A percentile compares a stretch with the other conserved stretches of the same genome.
These are phyloP conservation scores for Emiliania huxleyi DNA, from an alignment of 78 protist genomes.

Conservation along the genomic window DNA sequence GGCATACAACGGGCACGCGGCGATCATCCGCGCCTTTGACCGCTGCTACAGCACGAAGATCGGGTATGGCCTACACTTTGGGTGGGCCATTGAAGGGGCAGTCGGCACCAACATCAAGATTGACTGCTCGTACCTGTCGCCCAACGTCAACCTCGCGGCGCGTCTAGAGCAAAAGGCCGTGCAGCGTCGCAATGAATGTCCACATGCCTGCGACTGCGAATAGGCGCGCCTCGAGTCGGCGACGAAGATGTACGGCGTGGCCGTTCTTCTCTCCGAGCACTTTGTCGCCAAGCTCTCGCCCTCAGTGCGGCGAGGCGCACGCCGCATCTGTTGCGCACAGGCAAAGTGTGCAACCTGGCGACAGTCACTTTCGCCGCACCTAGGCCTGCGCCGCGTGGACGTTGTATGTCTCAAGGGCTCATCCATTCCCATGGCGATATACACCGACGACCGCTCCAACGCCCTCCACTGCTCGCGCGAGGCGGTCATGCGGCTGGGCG, in stretches of 20 bases:
- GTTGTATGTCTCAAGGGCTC: not conserved
- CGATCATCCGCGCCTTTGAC: too few relatives aligned
- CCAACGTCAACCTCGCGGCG: not conserved
- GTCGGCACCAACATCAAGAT: not conserved
- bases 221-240: not conserved
- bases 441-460: not conserved
- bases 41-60: not conserved
- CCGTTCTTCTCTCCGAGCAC: not conserved
- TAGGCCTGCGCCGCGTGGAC: not conserved
- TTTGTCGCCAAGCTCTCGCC: not conserved
- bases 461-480: not conserved
- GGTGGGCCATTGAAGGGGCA: constrained; percentile 30
- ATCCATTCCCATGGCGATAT: not conserved
- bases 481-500: not conserved
- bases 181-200: not conserved
- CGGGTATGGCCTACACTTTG: constrained; percentile 27
- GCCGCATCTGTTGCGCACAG: too few relatives aligned
- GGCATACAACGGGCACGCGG: not conserved
- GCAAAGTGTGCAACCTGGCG: too few relatives aligned
- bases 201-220: not conserved
- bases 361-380: too few relatives aligned
- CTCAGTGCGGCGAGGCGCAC: not conserved
- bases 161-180: constrained; percentile 7
- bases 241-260: not conserved
- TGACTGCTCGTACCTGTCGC: constrained; percentile 38